phyloP scores from a whole-genome alignment of 1,139 yeast genomes.

The Geotrichum fermentans region DNA sequence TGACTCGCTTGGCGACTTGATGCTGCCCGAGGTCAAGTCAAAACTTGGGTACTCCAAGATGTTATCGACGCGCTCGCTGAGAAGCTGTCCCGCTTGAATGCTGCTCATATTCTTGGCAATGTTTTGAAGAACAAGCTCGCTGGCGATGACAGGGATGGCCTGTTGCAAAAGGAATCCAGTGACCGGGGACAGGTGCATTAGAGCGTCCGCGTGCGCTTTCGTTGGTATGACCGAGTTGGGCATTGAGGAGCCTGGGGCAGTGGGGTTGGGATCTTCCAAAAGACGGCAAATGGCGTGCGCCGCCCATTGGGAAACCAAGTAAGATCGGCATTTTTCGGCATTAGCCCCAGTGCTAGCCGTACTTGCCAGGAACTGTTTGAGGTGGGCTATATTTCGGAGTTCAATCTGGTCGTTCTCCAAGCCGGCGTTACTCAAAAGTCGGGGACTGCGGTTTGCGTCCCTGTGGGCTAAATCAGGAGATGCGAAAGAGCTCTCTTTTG shows the following conservation, averaged over 20 bases:
- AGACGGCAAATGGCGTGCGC: constrained; percentile 9
- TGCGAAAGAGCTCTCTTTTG: neutral
- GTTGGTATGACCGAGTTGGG: neutral
- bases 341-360: neutral
- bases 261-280: neutral
- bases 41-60: neutral
- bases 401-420: neutral
- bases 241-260: neutral
- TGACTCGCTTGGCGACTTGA: neutral
- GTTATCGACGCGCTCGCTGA: neutral
- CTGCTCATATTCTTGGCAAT: neutral
- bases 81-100: neutral
- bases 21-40: neutral
- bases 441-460: neutral
- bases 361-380: neutral
- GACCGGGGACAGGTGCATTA: constrained; percentile 9
- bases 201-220: neutral
- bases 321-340: constrained; percentile 8
- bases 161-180: constrained; percentile 5
- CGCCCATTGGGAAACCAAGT: constrained; percentile 15
- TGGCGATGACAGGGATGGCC: constrained; percentile 5
- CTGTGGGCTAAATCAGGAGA: neutral
- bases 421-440: neutral
- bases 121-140: constrained; percentile 9
- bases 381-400: neutral